Evolutionary conservation across 495 filamentous ascomycete genomes (phyloP).

Genomic region (Jackrogersella minutella): DNA sequence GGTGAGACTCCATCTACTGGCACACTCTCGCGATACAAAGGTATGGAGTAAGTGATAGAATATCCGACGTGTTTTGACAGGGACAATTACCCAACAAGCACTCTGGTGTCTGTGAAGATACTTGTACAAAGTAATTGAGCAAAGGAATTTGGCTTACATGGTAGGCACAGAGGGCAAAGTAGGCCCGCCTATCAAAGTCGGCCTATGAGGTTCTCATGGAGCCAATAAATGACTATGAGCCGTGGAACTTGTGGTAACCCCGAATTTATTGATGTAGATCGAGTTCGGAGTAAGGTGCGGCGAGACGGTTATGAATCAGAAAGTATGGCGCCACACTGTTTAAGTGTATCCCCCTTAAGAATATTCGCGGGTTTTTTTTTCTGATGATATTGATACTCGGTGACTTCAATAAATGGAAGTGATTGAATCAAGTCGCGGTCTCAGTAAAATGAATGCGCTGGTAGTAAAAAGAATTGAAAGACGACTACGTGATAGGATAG

Average conservation of each 20-base stretch:
- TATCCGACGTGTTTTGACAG: background rate
- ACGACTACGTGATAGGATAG: conserved; percentile 20
- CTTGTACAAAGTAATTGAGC: background rate
- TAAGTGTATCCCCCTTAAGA: background rate
- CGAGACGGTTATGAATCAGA: background rate
- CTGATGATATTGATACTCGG: background rate
- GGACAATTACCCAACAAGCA: background rate
- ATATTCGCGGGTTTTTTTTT: conserved; percentile 6
- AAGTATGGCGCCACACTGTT: conserved; percentile 13
- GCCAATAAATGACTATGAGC: background rate
- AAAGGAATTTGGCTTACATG: conserved; percentile 27
- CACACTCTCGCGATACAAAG: background rate
- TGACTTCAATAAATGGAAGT: background rate
- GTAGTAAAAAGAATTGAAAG: background rate
- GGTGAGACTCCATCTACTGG: background rate
- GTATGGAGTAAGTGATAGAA: background rate
- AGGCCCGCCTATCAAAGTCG: conserved; percentile 26
- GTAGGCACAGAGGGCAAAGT: conserved; percentile 16
- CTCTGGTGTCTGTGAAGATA: background rate
- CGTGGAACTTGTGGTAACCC: conserved; percentile 1
- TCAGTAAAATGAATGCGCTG: background rate
- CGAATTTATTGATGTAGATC: background rate
- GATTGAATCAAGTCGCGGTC: background rate
- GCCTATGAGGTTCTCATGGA: conserved; percentile 35
- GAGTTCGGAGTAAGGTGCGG: conserved; percentile 8